Conservation (phyloP, 257 asterid genomes). For the Lithospermum erythrorhizon region DNA sequence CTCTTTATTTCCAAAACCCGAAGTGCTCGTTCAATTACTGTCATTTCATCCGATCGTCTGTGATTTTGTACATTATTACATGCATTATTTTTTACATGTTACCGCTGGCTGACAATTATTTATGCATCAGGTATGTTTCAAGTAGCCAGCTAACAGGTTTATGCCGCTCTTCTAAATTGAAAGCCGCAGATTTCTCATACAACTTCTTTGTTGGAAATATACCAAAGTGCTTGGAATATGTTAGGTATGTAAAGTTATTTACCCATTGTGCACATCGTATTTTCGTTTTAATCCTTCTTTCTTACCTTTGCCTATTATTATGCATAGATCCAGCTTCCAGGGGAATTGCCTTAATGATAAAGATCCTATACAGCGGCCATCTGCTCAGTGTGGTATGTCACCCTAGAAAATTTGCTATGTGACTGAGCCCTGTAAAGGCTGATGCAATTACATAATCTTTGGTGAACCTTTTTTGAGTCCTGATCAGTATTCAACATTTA, state of each 20-base stretch:
- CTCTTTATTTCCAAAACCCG: not conserved
- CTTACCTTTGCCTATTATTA: conserved; percentile 1
- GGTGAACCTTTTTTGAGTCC: not conserved
- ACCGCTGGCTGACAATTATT: not conserved
- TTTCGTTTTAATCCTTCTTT: not conserved
- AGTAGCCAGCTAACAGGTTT: conserved; percentile 44
- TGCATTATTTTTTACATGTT: no score
- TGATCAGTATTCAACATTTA: not conserved
- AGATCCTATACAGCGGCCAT: conserved; percentile 55
- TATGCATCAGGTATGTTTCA: conserved; percentile 39
- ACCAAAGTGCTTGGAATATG: conserved; percentile 67
- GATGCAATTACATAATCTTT: not conserved
- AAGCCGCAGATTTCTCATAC: conserved; percentile 67
- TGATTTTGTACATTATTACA: not conserved
- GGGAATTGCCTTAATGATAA: conserved; percentile 70
- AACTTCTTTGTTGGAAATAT: conserved; percentile 64
- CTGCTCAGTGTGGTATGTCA: conserved; percentile 53
- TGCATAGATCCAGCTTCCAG: conserved; percentile 51
- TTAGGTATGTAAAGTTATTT: conserved; percentile 35
- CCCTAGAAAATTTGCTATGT: not conserved
- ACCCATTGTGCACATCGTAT: conserved; percentile 5
- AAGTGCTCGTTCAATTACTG: not conserved
- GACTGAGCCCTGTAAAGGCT: conserved; percentile 2
- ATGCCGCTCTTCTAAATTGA: conserved; percentile 57
- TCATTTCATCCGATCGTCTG: not conserved